Evolutionary conservation across 331 rosid species (phyloP), one percentile per base, ranked within the genome.

Genomic region (Cydonia oblonga): DNA sequence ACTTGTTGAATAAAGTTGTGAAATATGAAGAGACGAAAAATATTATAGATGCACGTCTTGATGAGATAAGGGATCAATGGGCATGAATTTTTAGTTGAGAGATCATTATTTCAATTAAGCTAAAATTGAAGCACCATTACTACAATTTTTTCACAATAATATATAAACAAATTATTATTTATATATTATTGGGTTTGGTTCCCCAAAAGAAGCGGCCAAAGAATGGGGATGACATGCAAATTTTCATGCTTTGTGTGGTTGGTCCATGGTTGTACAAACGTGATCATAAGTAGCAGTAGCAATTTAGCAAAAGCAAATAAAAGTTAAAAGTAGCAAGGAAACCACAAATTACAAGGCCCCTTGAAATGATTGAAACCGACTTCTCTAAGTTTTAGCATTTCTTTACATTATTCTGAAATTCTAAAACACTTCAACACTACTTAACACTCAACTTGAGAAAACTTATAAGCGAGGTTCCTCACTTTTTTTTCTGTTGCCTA

Each of bases 171-270:
- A 12, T 69, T 35, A 28, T 22, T 52, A 10, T 54, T 56, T 28
- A 19, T 5, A 19, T 60, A 42, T 42, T 7, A 60, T 42, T 25
- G 35, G 59, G 66, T 57, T 56, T 57, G n/a, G 12, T 71, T 46
- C 64, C 33, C 73, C 28, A 58, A 38, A 68, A 40, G 32, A 6
- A 20, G 64, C 32, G 51, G 64, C 59, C 49, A 19, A 73, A 62
- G 40, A 38, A 46, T 15, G 22, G 19, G 68, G 7, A 26, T 22
- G 30, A 30, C 2, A 14, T 52, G 70, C 53, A 26, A 3, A 62
- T 51, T 46, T 52, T 56, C 72, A 53, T 62, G 66, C 66, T 33
- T 16, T 52, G 81, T 76, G 60, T 63, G 33, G 32, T 32, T 22
- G 10, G 6, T 32, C 9, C 32, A 35, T 1, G 40, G 40, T 9